Evolutionary conservation across 306 rosid species (phyloP), one percentile per base, ranked within the genome.

Genomic region (Vicia faba): DNA sequence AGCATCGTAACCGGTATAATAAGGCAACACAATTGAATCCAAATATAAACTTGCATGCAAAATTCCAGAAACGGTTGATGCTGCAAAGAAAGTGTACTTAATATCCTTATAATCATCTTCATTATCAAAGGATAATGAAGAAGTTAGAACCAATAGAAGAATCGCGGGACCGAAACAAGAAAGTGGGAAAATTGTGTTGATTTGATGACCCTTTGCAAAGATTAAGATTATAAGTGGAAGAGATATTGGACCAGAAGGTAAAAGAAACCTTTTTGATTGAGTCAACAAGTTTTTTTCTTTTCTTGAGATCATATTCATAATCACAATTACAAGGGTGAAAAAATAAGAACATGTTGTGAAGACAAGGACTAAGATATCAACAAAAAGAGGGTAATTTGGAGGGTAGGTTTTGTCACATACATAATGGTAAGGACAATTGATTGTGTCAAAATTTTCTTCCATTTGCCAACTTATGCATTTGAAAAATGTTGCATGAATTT

Each of bases 401-500:
- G 96, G 86, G 53, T 92, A 83, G 26, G 76, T 65, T 72, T 81
- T 86, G 58, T 89, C 96, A 56, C 98, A 92, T 66, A 75, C 85
- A 73, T 92, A 92, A 74, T 92, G 96, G 68, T 81, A 88, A 70
- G 98, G 98, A 79, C 96, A 92, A 55, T 36, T 78, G 50, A 75
- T 70, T 72, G 85, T 76, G 36, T 92, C 96, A 69, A 87, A 61
- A 26, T 96, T 86, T 78, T 86, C 96, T 82, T 92, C 96, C 33
- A 87, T 73, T 79, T 92, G 98, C 96, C 98, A 92, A 69, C 89
- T 84, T n/a, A 84, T 68, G 72, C 98, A 92, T 74, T 92, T 89
- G 89, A 87, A 87, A 82, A 92, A 89, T 66, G 73, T 83, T 53
- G 70, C 53, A 12, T 63, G 74, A 71, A 82, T 68, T 61, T 87